phyloP scores from a whole-genome alignment of 345 rosid genomes.

The Gossypium ekmanianum region DNA sequence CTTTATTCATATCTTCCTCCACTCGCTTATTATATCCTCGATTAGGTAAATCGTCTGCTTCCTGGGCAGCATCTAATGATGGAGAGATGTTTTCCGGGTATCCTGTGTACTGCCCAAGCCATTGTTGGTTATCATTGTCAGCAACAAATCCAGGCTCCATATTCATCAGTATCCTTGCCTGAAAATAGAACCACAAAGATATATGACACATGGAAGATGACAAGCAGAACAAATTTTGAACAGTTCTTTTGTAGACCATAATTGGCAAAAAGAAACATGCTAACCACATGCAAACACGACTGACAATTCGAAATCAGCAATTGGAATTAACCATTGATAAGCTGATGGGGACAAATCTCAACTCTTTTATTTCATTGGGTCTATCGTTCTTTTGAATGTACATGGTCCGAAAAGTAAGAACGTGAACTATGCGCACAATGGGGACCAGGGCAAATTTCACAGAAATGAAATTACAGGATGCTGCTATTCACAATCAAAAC shows the following conservation, averaged over 20 bases:
- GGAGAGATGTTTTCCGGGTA: slow-evolving; percentile 31
- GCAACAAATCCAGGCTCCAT: slow-evolving; percentile 55
- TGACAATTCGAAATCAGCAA: background rate
- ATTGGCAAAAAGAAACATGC: background rate
- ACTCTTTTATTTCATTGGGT: background rate
- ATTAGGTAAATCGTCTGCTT: slow-evolving; percentile 25
- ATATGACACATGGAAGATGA: background rate
- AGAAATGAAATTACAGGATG: background rate
- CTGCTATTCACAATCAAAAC: background rate
- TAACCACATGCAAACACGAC: background rate
- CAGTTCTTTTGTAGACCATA: background rate
- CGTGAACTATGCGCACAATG: background rate
- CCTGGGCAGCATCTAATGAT: slow-evolving; percentile 35
- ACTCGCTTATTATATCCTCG: slow-evolving; percentile 16
- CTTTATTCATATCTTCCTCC: slow-evolving; percentile 32
- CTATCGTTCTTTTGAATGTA: background rate
- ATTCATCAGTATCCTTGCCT: slow-evolving; percentile 88
- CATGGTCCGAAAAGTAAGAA: background rate
- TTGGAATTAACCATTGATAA: background rate
- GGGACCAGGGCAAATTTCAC: background rate
- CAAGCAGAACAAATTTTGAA: background rate
- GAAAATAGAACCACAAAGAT: slow-evolving; percentile 24
- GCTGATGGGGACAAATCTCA: background rate
- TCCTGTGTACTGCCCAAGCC: slow-evolving; percentile 19
- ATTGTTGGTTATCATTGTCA: slow-evolving; percentile 32